Percentiles rank a stretch among this genome's conserved stretches.
phyloP scores from a whole-genome alignment of 805 yeast genomes.

The Aciculoconidium aculeatum region DNA sequence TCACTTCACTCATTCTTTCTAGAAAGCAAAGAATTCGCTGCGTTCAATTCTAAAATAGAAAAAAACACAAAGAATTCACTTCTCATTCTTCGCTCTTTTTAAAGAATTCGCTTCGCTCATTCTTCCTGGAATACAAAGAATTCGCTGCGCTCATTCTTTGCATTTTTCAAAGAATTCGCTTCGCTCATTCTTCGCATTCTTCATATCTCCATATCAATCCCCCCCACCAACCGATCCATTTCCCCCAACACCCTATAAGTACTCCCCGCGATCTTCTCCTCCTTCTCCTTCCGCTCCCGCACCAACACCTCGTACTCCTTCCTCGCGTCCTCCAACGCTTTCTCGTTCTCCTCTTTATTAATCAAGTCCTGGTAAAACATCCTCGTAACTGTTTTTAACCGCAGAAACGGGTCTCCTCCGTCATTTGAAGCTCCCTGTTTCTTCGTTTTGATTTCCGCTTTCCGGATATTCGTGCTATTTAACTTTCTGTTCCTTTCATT shows the following conservation, averaged over 20 bases:
- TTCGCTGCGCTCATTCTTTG: too few species aligned
- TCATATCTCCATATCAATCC: slow-evolving; percentile 32
- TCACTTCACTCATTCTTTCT: too few species aligned
- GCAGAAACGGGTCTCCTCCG: slow-evolving; percentile 73
- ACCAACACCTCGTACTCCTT: slow-evolving; percentile 36
- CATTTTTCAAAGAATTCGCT: slow-evolving; percentile 17
- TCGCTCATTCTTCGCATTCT: slow-evolving; percentile 18
- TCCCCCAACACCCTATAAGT: slow-evolving; percentile 55
- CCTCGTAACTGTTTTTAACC: slow-evolving; percentile 83
- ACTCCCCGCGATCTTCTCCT: slow-evolving; percentile 40
- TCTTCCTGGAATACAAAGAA: too few species aligned
- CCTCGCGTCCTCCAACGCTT: slow-evolving; percentile 50
- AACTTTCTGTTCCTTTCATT: slow-evolving; percentile 81
- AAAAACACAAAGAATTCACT: too few species aligned
- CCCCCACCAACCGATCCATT: slow-evolving; percentile 45
- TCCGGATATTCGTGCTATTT: slow-evolving; percentile 69
- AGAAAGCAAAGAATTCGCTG: too few species aligned
- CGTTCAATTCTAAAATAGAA: too few species aligned
- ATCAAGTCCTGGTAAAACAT: slow-evolving; percentile 64
- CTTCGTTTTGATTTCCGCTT: slow-evolving; percentile 63
- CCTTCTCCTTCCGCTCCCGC: slow-evolving; percentile 40
- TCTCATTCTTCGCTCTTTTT: too few species aligned
- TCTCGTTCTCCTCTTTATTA: slow-evolving; percentile 53
- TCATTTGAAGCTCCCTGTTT: slow-evolving; percentile 35
- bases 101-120: too few species aligned